Percentiles rank a stretch among this genome's conserved stretches.
These are phyloP conservation scores for Asclepias syriaca DNA, from an alignment of 257 asterid species.

Conservation along the genomic window DNA sequence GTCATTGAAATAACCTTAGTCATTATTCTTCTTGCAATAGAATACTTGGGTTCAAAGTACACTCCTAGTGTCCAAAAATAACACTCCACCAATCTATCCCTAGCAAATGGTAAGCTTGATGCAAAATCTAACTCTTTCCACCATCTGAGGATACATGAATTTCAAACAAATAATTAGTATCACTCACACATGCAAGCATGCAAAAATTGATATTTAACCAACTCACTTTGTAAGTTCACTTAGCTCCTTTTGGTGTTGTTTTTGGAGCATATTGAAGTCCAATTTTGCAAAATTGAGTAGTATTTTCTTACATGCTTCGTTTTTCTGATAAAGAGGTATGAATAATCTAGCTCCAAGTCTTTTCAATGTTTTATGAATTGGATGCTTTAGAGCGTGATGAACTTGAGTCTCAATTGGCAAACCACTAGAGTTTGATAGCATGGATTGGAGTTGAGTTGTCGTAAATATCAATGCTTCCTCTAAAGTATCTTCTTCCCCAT, in stretches of 20 bases:
- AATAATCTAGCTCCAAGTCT: slow-evolving; percentile 18
- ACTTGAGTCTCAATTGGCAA: background rate
- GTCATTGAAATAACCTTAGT: slow-evolving; percentile 15
- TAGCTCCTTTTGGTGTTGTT: slow-evolving; percentile 19
- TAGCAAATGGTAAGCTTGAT: slow-evolving; percentile 19
- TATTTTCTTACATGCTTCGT: background rate
- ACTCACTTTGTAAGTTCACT: slow-evolving; percentile 9
- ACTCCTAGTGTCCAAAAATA: slow-evolving; percentile 27
- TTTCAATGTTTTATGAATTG: slow-evolving; percentile 19
- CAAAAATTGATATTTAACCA: background rate
- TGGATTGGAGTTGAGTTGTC: too few species aligned
- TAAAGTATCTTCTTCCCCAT: too few species aligned
- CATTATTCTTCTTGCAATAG: slow-evolving; percentile 3
- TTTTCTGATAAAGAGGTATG: slow-evolving; percentile 19
- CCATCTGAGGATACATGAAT: slow-evolving; percentile 20
- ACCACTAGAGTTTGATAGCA: background rate
- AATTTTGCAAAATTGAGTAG: slow-evolving; percentile 21
- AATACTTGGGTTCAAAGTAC: slow-evolving; percentile 30
- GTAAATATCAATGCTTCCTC: too few species aligned
- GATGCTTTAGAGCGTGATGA: slow-evolving; percentile 11
- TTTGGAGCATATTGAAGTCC: slow-evolving; percentile 29
- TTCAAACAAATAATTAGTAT: background rate
- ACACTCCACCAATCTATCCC: slow-evolving; percentile 38
- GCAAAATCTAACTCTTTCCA: slow-evolving; percentile 26
- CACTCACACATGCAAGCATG: too few species aligned